A percentile compares a stretch with the other conserved stretches of the same genome.
Evolutionary conservation across 495 filamentous ascomycete species (phyloP).

Genomic region (Oidiodendron maius): DNA sequence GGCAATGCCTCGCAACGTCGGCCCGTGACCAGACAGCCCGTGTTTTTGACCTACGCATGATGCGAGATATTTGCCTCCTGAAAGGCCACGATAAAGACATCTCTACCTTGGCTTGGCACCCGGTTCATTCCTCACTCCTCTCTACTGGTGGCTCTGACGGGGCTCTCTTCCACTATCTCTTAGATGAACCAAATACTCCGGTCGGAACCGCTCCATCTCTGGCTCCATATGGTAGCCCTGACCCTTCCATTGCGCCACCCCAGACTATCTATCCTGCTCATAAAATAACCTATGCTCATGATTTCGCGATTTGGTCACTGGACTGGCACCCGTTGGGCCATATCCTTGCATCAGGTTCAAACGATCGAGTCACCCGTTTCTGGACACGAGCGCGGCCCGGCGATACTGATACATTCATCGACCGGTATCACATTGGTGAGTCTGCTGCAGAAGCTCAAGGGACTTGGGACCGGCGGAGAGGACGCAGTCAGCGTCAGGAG

Average conservation of each 20-base stretch:
- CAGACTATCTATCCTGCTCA: constrained; percentile 89
- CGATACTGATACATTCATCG: constrained; percentile 74
- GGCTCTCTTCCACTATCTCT: constrained; percentile 81
- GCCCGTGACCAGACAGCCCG: constrained; percentile 88
- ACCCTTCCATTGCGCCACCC: constrained; percentile 69
- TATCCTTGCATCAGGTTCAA: constrained; percentile 96
- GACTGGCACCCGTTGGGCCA: constrained; percentile 97
- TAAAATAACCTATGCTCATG: constrained; percentile 77
- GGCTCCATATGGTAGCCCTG: constrained; percentile 77
- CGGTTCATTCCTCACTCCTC: constrained; percentile 80
- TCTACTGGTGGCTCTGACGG: constrained; percentile 88
- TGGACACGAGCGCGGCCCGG: constrained; percentile 89
- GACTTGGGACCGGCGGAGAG: constrained; percentile 79
- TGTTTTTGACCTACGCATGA: constrained; percentile 93
- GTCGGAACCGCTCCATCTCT: constrained; percentile 56
- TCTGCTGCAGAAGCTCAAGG: constrained; percentile 88
- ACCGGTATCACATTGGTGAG: constrained; percentile 92
- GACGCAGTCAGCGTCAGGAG: constrained; percentile 73
- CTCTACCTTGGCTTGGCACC: constrained; percentile 89
- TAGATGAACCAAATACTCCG: constrained; percentile 86
- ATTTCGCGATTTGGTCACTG: constrained; percentile 91
- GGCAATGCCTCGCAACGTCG: constrained; percentile 80
- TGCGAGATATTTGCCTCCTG: constrained; percentile 91
- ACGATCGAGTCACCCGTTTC: constrained; percentile 93
- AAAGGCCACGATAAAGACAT: constrained; percentile 94